Evolutionary conservation across 176 grass and related monocot species (phyloP).

Genomic region (Pontederia paniculata): DNA sequence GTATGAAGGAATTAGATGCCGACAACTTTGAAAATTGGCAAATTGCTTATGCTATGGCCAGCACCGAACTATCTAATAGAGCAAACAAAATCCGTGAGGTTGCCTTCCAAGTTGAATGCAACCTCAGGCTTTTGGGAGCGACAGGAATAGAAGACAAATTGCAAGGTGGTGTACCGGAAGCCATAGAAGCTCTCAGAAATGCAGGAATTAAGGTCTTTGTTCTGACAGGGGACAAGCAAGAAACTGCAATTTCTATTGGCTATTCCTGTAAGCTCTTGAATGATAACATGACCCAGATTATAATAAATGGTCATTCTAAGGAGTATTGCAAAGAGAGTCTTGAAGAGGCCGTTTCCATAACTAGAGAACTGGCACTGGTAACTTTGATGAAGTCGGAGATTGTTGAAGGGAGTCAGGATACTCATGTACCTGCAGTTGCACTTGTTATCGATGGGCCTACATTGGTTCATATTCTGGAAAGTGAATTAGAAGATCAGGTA

Average conservation of each 20-base stretch:
- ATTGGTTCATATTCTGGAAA: slow-evolving; percentile 77
- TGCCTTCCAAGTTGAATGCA: slow-evolving; percentile 42
- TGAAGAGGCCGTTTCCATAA: slow-evolving; percentile 49
- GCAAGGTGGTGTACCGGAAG: slow-evolving; percentile 77
- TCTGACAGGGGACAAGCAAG: slow-evolving; percentile 90
- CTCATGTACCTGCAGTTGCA: slow-evolving; percentile 31
- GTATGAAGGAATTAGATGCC: slow-evolving; percentile 35
- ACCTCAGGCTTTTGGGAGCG: slow-evolving; percentile 61
- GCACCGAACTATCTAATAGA: slow-evolving; percentile 49
- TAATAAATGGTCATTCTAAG: slow-evolving; percentile 62
- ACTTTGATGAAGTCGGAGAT: slow-evolving; percentile 24
- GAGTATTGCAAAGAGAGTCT: slow-evolving; percentile 60
- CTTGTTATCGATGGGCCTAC: slow-evolving; percentile 74
- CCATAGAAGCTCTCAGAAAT: slow-evolving; percentile 73
- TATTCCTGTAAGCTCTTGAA: slow-evolving; percentile 76
- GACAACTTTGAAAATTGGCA: slow-evolving; percentile 57
- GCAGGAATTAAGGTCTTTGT: slow-evolving; percentile 75
- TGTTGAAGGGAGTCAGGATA: slow-evolving; percentile 21
- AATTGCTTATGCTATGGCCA: slow-evolving; percentile 52
- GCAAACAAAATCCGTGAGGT: slow-evolving; percentile 41
- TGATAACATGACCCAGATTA: slow-evolving; percentile 59
- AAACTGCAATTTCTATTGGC: slow-evolving; percentile 84
- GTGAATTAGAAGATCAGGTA: slow-evolving; percentile 63
- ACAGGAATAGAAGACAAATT: slow-evolving; percentile 90
- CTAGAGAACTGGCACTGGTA: slow-evolving; percentile 32